Percentiles rank a stretch among this genome's conserved stretches.
Conservation (phyloP, 1,284 basidiomycete species). For the Coniferiporia sulphurascens region DNA sequence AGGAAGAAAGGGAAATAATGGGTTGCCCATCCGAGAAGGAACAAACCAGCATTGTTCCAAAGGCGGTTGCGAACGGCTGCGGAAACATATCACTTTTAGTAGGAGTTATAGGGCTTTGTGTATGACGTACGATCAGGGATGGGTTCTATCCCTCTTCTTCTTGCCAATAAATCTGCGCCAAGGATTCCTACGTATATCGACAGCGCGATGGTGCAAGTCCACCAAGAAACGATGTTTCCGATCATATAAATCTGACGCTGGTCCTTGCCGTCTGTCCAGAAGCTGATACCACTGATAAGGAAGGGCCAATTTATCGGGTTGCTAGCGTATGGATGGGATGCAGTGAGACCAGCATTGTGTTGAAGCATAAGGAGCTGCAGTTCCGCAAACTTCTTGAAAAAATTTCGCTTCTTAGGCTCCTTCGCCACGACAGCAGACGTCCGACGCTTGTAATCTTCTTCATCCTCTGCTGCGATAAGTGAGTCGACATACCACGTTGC, state of each 20-base stretch:
- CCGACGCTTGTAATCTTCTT: constrained; percentile 52
- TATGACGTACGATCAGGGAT: constrained; percentile 74
- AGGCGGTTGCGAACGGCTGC: constrained; percentile 85
- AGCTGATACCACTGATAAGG: constrained; percentile 90
- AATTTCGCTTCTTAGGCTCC: constrained; percentile 77
- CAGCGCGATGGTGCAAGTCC: constrained; percentile 82
- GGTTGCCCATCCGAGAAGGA: constrained; percentile 89
- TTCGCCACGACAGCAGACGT: constrained; percentile 50
- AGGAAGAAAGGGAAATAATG: constrained; percentile 99
- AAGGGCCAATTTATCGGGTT: constrained; percentile 98
- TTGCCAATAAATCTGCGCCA: constrained; percentile 83
- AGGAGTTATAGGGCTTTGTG: not conserved
- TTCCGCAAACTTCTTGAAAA: constrained; percentile 94
- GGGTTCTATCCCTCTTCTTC: constrained; percentile 80
- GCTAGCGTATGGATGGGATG: constrained; percentile 93
- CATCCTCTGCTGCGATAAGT: constrained; percentile 67
- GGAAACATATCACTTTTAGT: constrained; percentile 13
- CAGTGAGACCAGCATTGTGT: constrained; percentile 94
- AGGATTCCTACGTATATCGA: constrained; percentile 89
- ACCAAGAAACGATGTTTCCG: constrained; percentile 94
- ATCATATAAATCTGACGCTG: constrained; percentile 95
- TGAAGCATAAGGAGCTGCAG: constrained; percentile 95
- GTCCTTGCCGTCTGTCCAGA: constrained; percentile 88
- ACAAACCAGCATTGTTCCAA: constrained; percentile 95
- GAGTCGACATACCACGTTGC: constrained; percentile 88